Base-by-base conservation (phyloP, 768 basidiomycete species). In the Suillus fuscotomentosus region DNA sequence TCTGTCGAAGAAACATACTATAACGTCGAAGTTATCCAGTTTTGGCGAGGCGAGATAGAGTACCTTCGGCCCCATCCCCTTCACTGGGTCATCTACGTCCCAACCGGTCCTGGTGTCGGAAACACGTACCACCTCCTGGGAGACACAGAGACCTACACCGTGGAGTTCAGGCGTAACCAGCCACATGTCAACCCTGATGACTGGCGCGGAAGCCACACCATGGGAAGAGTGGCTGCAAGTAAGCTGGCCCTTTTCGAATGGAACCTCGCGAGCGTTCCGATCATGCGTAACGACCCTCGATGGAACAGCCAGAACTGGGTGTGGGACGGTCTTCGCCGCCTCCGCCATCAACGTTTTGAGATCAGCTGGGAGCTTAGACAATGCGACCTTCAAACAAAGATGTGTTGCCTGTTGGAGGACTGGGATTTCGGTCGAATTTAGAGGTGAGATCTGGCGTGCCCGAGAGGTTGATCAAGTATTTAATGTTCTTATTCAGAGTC, bases 1-100 rank as follows among this genome's bases (percentile, higher is more conserved):
- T 65, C 51, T n/a, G 68, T 71, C n/a, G 68, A 72, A 0, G 15
- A 68, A 0, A 67, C 68, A 1, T 66, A 60, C 60, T 69, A 68
- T 65, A 60, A 71, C 5, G 64, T 77, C 66, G 74, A 73, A 17
- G 64, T 76, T 53, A 64, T 60, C 57, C 76, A 77, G 43, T 77
- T 76, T 63, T 77, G 71, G 71, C 76, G 66, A 36, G 62, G 39
- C 38, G 63, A 57, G 50, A 64, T 68, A 66, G 66, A 70, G 67
- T 63, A 38, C 13, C 64, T 67, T 1, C 65, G 61, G 0, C 66
- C 69, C 22, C 36, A 38, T 11, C 70, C 9, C 66, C 68, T 72
- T 3, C 73, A 75, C 61, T 75, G 74, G 74, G 73, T 71, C 41
- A 67, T 75, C 63, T 74, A 74, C n/a, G 42, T 77, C n/a, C 72